Conservation (phyloP, 2,329 filamentous ascomycete genomes). For the Xylaria sp. region DNA sequence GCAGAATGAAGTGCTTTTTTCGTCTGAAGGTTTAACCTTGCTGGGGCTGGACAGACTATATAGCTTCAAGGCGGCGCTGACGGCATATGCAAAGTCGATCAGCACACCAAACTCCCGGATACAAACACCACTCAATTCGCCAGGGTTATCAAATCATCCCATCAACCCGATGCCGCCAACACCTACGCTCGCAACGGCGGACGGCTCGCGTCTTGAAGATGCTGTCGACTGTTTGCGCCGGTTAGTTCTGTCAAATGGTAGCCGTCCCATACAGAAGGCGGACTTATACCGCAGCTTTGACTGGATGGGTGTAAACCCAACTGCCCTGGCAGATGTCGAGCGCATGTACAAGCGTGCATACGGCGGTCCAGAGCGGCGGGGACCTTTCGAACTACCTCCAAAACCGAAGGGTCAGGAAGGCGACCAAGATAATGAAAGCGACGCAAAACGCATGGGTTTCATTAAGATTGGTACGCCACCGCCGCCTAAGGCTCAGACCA, state of each 20-base stretch:
- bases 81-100: slow-evolving; percentile 63
- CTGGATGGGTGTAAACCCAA: slow-evolving; percentile 63
- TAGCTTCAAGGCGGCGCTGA: slow-evolving; percentile 71
- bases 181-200: slow-evolving; percentile 15
- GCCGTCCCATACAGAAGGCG: slow-evolving; percentile 60
- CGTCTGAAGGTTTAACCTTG: slow-evolving; percentile 68
- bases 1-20: slow-evolving; percentile 72
- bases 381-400: slow-evolving; percentile 58
- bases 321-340: slow-evolving; percentile 65
- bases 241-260: slow-evolving; percentile 66
- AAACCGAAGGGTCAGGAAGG: slow-evolving; percentile 24
- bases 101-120: slow-evolving; percentile 28
- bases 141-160: slow-evolving; percentile 43
- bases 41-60: slow-evolving; percentile 71
- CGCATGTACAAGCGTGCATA: slow-evolving; percentile 68
- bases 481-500: slow-evolving; percentile 39
- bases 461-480: slow-evolving; percentile 36
- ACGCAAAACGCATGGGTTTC: slow-evolving; percentile 28
- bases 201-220: slow-evolving; percentile 61
- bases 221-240: slow-evolving; percentile 72
- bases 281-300: slow-evolving; percentile 67
- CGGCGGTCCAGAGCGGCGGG: slow-evolving; percentile 58
- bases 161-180: slow-evolving; percentile 27
- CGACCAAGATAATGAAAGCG: slow-evolving; percentile 43
- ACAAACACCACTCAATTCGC: slow-evolving; percentile 44